Evolutionary conservation across 495 filamentous ascomycete genomes (phyloP), one percentile per base, ranked within the genome.

Genomic region (Talaromyces trachyspermus): DNA sequence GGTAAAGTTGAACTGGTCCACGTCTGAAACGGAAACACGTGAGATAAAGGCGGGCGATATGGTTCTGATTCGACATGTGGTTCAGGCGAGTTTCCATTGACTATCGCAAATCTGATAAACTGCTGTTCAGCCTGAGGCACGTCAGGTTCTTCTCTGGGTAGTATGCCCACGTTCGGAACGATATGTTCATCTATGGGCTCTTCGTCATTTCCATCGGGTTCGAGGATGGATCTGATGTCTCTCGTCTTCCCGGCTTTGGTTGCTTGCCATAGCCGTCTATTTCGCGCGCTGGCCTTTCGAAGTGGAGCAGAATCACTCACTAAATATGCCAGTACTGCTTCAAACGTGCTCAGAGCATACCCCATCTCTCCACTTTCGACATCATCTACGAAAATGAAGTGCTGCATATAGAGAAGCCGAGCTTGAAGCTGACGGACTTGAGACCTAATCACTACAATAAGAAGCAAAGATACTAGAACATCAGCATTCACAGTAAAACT

Each of bases 311-410:
- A 89, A 53, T 95, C 89, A 20, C 80, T 81, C 17, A 83, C 77
- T 14, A 99, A 77, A 64, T 99, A 96, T 7, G 89, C 86, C 10
- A 99, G 68, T 4, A 99, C 94, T 0, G 88, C 94, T 65, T 99
- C 94, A 41, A 95, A 86, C 0, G 94, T 99, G 59, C 91, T 97
- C 25, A 99, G 68, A 5, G 95, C 89, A 66, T 99, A 99, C 19
- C 94, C 94, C 71, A 90, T 85, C 68, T 99, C 94, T 25, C 94
- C 94, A 57, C 81, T 91, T 46, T 99, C 94, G 10, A 97, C 89
- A 71, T 97, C 94, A 51, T 96, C 91, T 29, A 92, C 86, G 61
- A 95, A 97, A 56, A 95, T 88, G 54, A 95, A 99, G 49, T 92
- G 85, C 44, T 89, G 85, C 80, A 99, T 95, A 59, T 96, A 97